Evolutionary conservation across 768 basidiomycete species (phyloP).

Genomic region (Suillus sp.): DNA sequence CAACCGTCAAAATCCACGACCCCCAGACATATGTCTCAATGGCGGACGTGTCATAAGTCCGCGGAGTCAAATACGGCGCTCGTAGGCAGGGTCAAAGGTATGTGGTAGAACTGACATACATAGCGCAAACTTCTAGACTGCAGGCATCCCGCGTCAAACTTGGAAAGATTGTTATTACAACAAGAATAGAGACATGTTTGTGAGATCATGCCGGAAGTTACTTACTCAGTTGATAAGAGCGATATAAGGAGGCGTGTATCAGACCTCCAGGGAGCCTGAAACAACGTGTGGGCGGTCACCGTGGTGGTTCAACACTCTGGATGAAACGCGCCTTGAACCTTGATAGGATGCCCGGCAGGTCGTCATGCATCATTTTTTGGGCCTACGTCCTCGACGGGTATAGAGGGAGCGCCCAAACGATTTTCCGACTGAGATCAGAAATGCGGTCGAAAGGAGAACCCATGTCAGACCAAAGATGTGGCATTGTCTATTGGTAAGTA

Average conservation of each 20-base stretch:
- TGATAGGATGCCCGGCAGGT: neutral
- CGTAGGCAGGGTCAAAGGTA: slow-evolving; percentile 4
- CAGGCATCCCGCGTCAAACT: neutral
- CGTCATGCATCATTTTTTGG: neutral
- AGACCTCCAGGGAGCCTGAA: neutral
- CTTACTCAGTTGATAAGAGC: neutral
- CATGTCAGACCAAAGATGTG: neutral
- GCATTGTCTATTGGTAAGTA: neutral
- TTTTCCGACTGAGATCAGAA: slow-evolving; percentile 1
- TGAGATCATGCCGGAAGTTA: neutral
- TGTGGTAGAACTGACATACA: neutral
- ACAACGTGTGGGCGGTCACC: too few species aligned
- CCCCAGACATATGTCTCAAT: neutral
- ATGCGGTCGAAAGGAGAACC: neutral
- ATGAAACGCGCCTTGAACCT: neutral
- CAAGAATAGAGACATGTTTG: slow-evolving; percentile 1
- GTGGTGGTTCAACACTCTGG: neutral
- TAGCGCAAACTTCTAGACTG: slow-evolving; percentile 2
- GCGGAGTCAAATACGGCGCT: neutral
- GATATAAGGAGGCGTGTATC: neutral
- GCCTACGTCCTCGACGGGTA: neutral
- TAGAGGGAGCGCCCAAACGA: neutral
- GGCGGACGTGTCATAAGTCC: neutral
- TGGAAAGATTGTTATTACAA: slow-evolving; percentile 2
- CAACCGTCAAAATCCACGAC: neutral